These are phyloP conservation scores for Wickerhamiella spandovensis DNA, from an alignment of 805 yeast genomes.

Conservation along the genomic window DNA sequence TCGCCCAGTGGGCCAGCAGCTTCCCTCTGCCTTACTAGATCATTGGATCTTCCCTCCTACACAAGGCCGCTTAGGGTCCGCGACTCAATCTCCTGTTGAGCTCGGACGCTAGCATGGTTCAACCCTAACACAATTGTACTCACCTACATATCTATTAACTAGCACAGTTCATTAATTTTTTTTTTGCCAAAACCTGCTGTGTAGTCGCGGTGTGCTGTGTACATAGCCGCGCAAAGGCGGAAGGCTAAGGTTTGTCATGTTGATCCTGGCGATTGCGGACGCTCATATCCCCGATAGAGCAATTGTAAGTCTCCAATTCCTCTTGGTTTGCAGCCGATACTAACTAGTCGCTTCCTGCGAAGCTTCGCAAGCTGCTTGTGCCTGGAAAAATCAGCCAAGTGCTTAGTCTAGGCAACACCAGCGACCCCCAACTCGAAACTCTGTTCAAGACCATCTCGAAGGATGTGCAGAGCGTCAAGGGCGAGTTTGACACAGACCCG, in stretches of 20 bases:
- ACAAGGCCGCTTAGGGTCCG: background rate
- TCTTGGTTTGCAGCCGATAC: slow-evolving; percentile 4
- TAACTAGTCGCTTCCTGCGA: slow-evolving; percentile 10
- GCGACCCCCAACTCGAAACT: slow-evolving; percentile 45
- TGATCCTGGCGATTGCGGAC: slow-evolving; percentile 76
- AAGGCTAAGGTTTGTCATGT: slow-evolving; percentile 30
- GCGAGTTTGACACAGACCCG: slow-evolving; percentile 56
- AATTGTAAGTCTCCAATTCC: slow-evolving; percentile 30
- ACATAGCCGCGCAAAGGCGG: too few species aligned
- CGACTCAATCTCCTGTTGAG: background rate
- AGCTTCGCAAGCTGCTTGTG: slow-evolving; percentile 62
- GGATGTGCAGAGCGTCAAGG: slow-evolving; percentile 62
- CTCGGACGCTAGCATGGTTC: background rate
- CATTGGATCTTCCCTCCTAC: background rate
- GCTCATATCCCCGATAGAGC: slow-evolving; percentile 82
- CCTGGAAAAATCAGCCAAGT: slow-evolving; percentile 85
- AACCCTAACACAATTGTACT: background rate
- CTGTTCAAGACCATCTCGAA: slow-evolving; percentile 59
- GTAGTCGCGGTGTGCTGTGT: too few species aligned
- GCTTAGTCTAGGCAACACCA: slow-evolving; percentile 70
- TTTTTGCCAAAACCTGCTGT: too few species aligned
- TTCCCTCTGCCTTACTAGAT: slow-evolving; percentile 58
- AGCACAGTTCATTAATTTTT: background rate
- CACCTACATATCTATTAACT: background rate
- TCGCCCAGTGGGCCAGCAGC: slow-evolving; percentile 54